Evolutionary conservation across 345 rosid species (phyloP).

Genomic region (Leavenworthia alabamica): DNA sequence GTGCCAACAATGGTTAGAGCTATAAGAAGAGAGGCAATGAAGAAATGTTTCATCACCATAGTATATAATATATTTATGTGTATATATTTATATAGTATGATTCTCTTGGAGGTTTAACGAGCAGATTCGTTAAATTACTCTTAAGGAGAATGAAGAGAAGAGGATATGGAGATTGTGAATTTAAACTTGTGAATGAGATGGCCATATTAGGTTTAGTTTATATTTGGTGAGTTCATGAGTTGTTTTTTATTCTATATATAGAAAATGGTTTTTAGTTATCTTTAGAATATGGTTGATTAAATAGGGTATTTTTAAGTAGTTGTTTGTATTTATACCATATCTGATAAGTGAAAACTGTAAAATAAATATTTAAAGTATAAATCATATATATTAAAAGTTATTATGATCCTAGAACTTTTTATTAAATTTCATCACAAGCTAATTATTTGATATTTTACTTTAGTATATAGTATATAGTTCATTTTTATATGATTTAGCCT

Average conservation of each 20-base stretch:
- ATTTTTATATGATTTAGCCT: too few relatives aligned
- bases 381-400: neutral
- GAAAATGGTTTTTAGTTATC: neutral
- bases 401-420: neutral
- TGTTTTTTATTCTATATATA: neutral
- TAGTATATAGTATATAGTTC: too few relatives aligned
- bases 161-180: constrained; percentile 3
- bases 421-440: neutral
- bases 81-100: neutral
- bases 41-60: constrained; percentile 4
- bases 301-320: neutral
- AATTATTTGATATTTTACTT: neutral
- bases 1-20: neutral
- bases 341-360: too few relatives aligned
- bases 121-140: neutral
- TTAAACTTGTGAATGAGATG: too few relatives aligned
- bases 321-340: too few relatives aligned
- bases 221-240: neutral
- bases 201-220: too few relatives aligned
- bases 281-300: constrained; percentile 10
- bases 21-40: neutral
- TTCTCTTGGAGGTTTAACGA: neutral
- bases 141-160: neutral
- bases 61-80: too few relatives aligned
- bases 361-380: too few relatives aligned